Base-by-base conservation (phyloP, 768 basidiomycete species). In the Calocera cornea region DNA sequence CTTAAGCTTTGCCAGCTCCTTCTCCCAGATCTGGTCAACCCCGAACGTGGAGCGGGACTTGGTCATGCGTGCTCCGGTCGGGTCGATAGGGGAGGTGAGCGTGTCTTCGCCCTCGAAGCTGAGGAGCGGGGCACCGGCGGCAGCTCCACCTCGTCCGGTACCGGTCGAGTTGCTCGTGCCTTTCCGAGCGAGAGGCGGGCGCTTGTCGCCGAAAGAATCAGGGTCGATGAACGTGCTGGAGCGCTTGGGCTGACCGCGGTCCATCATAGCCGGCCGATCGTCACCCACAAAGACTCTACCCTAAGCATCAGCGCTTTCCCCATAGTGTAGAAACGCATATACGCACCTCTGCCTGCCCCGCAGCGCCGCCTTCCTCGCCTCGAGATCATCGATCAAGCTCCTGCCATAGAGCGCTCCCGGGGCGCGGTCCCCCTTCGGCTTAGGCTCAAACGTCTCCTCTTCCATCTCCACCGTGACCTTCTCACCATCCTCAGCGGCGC, bases 231-330 rank as follows among this genome's bases (percentile, higher is more conserved):
- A 76, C 0, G 91, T 89, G 71, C 83, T 86, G 14, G 83, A 75
- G 22, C 83, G 85, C 67, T 81, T 77, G 38, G 79, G 75, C 47
- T 78, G 76, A 40, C 80, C 79, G 69, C 93, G 84, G 36, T 87
- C 84, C 92, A 95, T 95, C 94, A 95, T 95, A 2, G 91, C 89
- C 11, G 94, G 92, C 67, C 93, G 81, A 70, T 88, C 83, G 73
- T 97, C 94, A 16, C 94, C 94, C 66, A 80, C 85, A 76, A 97
- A 97, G 16, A 90, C 87, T 66, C 94, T 95, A 69, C 24, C 54
- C 1, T 8, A 17, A 22, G n/a, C 38, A 34, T 41, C 44, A 47
- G 31, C 54, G 31, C 22, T 5, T 60, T 5, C 11, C 11, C 54
- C 5, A 27, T 10, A 14, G 27, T 10, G 10, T 29, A 16, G 11